phyloP scores from a whole-genome alignment of 2,329 filamentous ascomycete genomes.

The Xylariaceae sp. region DNA sequence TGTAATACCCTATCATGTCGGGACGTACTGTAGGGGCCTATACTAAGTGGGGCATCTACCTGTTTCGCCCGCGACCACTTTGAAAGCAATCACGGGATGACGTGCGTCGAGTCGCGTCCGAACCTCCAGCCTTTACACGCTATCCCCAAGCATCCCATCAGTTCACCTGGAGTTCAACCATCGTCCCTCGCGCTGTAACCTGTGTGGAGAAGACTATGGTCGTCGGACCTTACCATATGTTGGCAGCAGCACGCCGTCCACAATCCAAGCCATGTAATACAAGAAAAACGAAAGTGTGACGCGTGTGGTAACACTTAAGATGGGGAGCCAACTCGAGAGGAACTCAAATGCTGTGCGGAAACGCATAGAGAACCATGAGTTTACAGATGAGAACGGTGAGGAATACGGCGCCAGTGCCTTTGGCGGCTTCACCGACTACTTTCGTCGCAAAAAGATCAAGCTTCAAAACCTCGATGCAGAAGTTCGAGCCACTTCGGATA shows the following conservation, averaged over 20 bases:
- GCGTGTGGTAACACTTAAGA: conserved; percentile 29
- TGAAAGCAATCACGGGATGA: conserved; percentile 34
- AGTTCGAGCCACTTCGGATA: conserved; percentile 66
- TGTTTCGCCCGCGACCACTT: not conserved
- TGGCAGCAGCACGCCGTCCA: not conserved
- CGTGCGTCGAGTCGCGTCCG: conserved; percentile 32
- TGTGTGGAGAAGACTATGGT: not conserved
- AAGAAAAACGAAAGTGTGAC: conserved; percentile 1
- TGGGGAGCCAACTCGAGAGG: conserved; percentile 60
- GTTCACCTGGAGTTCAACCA: not conserved
- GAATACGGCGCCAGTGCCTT: conserved; percentile 88
- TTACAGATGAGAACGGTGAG: conserved; percentile 78
- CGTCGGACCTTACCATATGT: not conserved
- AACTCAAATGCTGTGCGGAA: conserved; percentile 61
- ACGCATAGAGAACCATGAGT: conserved; percentile 62
- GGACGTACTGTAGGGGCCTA: not conserved
- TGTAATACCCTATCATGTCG: no score
- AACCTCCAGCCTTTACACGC: not conserved
- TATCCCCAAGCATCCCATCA: not conserved
- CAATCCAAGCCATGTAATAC: conserved; percentile 12
- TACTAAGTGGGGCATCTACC: conserved; percentile 2
- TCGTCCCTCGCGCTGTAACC: not conserved
- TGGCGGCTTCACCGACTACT: conserved; percentile 87
- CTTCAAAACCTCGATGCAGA: conserved; percentile 90
- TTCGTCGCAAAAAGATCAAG: conserved; percentile 93